Conservation (phyloP, 169 alveolate genomes). For the Plasmodium knowlesi region DNA sequence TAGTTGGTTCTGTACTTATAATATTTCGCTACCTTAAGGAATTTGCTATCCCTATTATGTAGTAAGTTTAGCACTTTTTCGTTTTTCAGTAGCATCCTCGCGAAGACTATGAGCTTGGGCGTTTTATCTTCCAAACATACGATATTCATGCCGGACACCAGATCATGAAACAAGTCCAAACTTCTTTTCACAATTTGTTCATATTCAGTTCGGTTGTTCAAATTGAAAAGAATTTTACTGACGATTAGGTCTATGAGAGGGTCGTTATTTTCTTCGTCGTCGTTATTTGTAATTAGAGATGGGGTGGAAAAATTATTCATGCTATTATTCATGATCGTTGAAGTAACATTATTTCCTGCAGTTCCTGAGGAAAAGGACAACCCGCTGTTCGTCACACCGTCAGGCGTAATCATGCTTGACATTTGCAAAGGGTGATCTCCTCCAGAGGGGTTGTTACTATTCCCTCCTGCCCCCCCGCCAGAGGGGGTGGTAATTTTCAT, state of each 20-base stretch:
- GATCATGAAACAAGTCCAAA: constrained; percentile 90
- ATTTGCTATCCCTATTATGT: constrained; percentile 81
- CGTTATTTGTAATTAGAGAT: constrained; percentile 29
- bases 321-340: constrained; percentile 1
- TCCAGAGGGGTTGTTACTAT: not conserved
- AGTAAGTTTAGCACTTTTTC: constrained; percentile 87
- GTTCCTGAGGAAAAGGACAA: not conserved
- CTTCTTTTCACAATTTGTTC: constrained; percentile 91
- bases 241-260: constrained; percentile 58
- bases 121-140: constrained; percentile 93
- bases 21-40: constrained; percentile 80
- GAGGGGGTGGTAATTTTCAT: constrained; percentile 5
- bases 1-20: constrained; percentile 92
- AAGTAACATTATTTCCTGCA: constrained; percentile 4
- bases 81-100: constrained; percentile 91
- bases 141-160: constrained; percentile 94
- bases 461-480: not conserved
- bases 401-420: not conserved
- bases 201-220: constrained; percentile 88
- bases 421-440: not conserved
- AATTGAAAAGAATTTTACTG: constrained; percentile 84
- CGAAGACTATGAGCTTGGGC: constrained; percentile 93
- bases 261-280: constrained; percentile 60
- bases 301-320: constrained; percentile 29
- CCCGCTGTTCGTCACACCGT: not conserved